Evolutionary conservation across 2,329 filamentous ascomycete species (phyloP).

Genomic region (Epichloe amarillans): DNA sequence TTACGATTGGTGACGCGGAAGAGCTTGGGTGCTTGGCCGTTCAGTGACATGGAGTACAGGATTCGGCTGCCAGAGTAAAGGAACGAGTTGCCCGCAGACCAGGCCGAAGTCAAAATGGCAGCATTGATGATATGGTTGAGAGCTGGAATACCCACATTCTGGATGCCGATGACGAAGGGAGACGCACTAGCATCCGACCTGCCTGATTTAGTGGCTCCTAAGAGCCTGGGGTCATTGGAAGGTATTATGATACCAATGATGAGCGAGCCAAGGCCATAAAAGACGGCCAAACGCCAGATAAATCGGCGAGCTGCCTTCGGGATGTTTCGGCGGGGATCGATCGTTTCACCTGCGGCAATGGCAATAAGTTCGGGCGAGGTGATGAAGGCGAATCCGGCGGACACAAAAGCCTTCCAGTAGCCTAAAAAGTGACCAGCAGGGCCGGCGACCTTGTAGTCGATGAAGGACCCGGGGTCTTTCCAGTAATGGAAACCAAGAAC

Average conservation of each 20-base stretch:
- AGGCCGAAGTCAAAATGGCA: constrained; percentile 52
- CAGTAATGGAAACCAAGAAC: constrained; percentile 31
- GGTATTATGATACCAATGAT: constrained; percentile 50
- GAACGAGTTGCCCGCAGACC: constrained; percentile 48
- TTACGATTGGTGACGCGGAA: constrained; percentile 46
- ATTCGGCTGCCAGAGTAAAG: constrained; percentile 57
- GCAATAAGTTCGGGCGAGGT: constrained; percentile 50
- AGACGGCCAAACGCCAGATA: constrained; percentile 47
- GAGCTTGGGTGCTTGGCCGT: constrained; percentile 49
- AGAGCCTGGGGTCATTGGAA: constrained; percentile 49
- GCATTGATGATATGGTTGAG: constrained; percentile 57
- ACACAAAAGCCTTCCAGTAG: constrained; percentile 43
- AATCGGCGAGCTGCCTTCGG: constrained; percentile 51
- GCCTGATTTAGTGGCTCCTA: constrained; percentile 23
- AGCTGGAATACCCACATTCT: constrained; percentile 46
- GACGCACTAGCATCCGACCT: constrained; percentile 42
- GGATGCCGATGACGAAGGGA: constrained; percentile 55
- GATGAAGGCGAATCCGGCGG: constrained; percentile 49
- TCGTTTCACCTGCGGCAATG: constrained; percentile 51
- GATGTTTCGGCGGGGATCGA: constrained; percentile 51
- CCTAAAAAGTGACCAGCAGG: constrained; percentile 41
- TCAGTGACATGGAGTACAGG: constrained; percentile 53
- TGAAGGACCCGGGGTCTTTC: constrained; percentile 29
- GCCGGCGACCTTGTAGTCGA: constrained; percentile 32
- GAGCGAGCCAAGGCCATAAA: constrained; percentile 50